Evolutionary conservation across 2,329 filamentous ascomycete genomes (phyloP), one percentile per base, ranked within the genome.

Genomic region (Fonsecaea nubica): DNA sequence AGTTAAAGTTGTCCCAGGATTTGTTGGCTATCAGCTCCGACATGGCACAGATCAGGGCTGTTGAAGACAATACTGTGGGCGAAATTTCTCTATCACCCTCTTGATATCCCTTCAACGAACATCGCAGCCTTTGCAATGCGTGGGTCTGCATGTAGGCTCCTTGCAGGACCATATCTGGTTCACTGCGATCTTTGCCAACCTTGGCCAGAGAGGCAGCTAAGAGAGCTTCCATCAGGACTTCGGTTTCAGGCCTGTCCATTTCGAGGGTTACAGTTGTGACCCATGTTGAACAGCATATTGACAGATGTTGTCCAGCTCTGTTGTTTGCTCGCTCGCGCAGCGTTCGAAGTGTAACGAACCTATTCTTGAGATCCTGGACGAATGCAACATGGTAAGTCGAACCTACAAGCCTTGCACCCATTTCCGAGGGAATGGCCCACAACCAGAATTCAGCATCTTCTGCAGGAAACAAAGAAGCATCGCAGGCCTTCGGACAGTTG

Each of bases 1-100:
- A 50, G 30, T 64, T 65, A 59, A 69, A 69, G 38, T 65, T 69
- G 55, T 55, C 62, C 67, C 67, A 69, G 1, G 64, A 67, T 30
- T 67, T 67, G 42, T 66, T 63, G 45, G 64, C 55, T 12, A 68
- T 60, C 52, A 70, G 50, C 50, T 70, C 68, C 2, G 66, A 68
- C 64, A 68, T 70, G 30, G 68, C 68, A 38, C 66, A 68, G 5
- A 60, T 68, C 10, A 70, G 56, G 2, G 66, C 62, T 15, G 66
- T 66, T 33, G 66, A 35, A 15, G 68, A 70, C 15, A 70, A 58
- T 40, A 64, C 35, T 30, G 67, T 63, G 21, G 63, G 52, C 36
- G 53, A 68, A 32, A 70, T 56, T 25, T 38, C 61, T 10, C 38
- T 25, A 18, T 66, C 65, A 4, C 63, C 68, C 13, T 67, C 56